Evolutionary conservation across 805 yeast species (phyloP).

Genomic region (Pichia pseudocactophila): DNA sequence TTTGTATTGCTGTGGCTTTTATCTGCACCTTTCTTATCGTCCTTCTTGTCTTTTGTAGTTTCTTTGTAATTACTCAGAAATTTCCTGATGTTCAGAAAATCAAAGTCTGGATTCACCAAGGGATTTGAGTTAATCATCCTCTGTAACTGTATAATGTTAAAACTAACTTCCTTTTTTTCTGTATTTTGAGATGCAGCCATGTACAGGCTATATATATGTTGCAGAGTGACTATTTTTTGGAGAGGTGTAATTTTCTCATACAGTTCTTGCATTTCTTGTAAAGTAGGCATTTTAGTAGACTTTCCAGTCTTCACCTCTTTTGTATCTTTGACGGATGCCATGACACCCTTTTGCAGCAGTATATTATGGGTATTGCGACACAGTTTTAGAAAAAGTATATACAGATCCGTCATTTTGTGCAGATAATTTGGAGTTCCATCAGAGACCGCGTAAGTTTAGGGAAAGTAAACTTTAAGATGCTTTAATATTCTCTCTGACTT

Average conservation of each 20-base stretch:
- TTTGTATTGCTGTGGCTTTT: not conserved
- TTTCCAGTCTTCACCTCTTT: not conserved
- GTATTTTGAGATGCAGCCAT: slow-evolving; percentile 28
- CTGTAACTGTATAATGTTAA: slow-evolving; percentile 29
- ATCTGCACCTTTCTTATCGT: not conserved
- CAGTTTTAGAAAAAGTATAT: too few relatives aligned
- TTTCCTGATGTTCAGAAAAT: slow-evolving; percentile 25
- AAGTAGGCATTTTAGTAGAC: slow-evolving; percentile 19
- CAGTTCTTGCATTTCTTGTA: slow-evolving; percentile 21
- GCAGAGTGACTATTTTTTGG: slow-evolving; percentile 30
- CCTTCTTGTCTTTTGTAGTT: not conserved
- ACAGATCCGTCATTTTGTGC: too few relatives aligned
- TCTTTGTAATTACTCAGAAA: slow-evolving; percentile 17
- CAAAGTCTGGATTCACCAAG: slow-evolving; percentile 28
- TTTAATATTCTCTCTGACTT: too few relatives aligned
- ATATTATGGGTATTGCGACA: too few relatives aligned
- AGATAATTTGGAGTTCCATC: too few relatives aligned
- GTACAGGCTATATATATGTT: slow-evolving; percentile 29
- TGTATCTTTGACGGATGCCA: not conserved
- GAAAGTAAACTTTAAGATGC: too few relatives aligned
- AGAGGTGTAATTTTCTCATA: slow-evolving; percentile 26
- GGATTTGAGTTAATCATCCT: slow-evolving; percentile 31
- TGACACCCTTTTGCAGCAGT: too few relatives aligned
- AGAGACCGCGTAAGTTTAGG: too few relatives aligned
- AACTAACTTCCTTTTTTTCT: slow-evolving; percentile 27